Base-by-base conservation (phyloP, 345 rosid genomes). In the Durio zibethinus region DNA sequence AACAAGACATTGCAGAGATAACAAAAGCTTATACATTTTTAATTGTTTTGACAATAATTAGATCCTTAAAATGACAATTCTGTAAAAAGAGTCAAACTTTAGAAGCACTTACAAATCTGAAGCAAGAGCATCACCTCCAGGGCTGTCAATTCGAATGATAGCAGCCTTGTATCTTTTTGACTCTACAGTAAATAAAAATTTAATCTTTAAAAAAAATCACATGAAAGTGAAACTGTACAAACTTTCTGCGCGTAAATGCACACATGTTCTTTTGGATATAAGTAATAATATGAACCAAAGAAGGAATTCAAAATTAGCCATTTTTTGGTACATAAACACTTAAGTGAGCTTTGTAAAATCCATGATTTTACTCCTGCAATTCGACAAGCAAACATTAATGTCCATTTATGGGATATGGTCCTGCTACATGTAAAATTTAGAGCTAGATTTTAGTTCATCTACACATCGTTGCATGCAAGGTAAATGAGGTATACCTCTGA, bases 91-190 rank as follows among this genome's bases (percentile, higher is more conserved):
- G 68, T 75, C 33, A 33, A 31, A 62, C 43, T 23, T 53, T 33
- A 84, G 56, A 66, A 81, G 72, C 69, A 91, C 99, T 95, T 90
- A 95, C 99, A 93, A 85, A 86, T 95, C 99, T 82, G 99, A 95
- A 81, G 99, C 99, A 70, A 93, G 89, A 79, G 97, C 99, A 89
- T 93, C 99, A 50, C 98, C 98, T 82, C 99, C 99, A 66, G 98
- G 99, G 82, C 99, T 93, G 82, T 95, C 94, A 76, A 95, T 95
- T 72, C 96, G 92, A 73, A 95, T 85, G 79, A 95, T 85, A 79
- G 90, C 97, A 82, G 98, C 98, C 81, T 95, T 95, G 82, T 80
- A 90, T 84, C 76, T 90, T 82, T 90, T 90, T 43, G 90, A 88
- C 78, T 92, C 99, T 93, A 72, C 76, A 79, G 75, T 4, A 45